Evolutionary conservation across 176 grass and related monocot genomes (phyloP), one percentile per base, ranked within the genome.

Genomic region (Coix lacrymajobi): DNA sequence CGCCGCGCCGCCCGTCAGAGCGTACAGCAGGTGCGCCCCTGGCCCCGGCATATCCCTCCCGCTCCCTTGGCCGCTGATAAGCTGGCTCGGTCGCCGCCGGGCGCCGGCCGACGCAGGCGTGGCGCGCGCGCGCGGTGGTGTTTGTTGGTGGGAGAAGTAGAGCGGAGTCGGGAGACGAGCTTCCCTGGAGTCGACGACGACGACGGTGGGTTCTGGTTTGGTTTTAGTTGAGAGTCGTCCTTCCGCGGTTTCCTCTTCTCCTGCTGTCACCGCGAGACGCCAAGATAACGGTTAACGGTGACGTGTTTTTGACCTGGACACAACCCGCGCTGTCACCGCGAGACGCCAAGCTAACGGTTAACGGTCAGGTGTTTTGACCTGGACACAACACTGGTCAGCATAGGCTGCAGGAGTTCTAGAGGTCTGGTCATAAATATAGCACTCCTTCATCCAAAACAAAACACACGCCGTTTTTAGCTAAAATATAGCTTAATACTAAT

Each of bases 1-100:
- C 39, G 85, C 85, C 38, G 46, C 81, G 3, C 95, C 95, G 20
- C 79, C 88, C 11, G 85, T 57, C 83, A 97, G 77, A 39, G 95
- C 87, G 81, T 97, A 97, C 92, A 97, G 87, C 77, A 94, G 84
- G 95, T 97, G 92, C 37, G 92, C 90, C 30, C 95, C 94, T 29
- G 94, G 92, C 0, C 95, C 95, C 28, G 92, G 95, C 95, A 97
- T 97, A n/a, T n/a, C n/a, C n/a, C n/a, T n/a, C 33, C 20, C 49
- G 9, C 36, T 29, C 1, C 69, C 17, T 40, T 38, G 19, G 66
- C n/a, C 5, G 44, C 43, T 14, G 56, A 31, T 12, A 17, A 32
- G 40, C 62, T 33, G 20, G 25, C 5, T 45, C 37, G 26, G 4
- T 0, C 13, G 24, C n/a, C 39, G 24, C 34, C 65, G 36, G 33